phyloP scores from a whole-genome alignment of 495 filamentous ascomycete genomes.

The Trichoderma gamsii region DNA sequence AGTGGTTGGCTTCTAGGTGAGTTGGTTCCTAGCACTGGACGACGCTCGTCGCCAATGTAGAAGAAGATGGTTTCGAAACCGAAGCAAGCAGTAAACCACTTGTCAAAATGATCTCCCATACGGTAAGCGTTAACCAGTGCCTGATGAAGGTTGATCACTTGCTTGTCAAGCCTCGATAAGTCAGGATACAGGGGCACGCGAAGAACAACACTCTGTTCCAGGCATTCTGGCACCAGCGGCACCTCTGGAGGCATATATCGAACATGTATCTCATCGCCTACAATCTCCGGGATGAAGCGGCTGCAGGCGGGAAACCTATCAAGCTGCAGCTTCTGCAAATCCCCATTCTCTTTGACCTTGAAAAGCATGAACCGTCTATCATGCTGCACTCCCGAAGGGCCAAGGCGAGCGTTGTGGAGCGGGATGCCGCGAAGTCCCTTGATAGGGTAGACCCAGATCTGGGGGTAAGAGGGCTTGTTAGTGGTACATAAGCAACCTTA shows the following conservation, averaged over 20 bases:
- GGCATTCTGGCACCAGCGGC: constrained; percentile 21
- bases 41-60: constrained; percentile 58
- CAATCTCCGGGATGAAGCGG: constrained; percentile 59
- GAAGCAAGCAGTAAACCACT: constrained; percentile 69
- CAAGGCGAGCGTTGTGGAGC: constrained; percentile 50
- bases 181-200: constrained; percentile 57
- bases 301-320: constrained; percentile 56
- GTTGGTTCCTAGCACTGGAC: constrained; percentile 58
- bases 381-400: constrained; percentile 61
- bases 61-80: constrained; percentile 61
- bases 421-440: constrained; percentile 69
- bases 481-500: neutral
- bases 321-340: constrained; percentile 62
- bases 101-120: constrained; percentile 59
- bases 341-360: constrained; percentile 38
- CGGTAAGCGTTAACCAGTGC: constrained; percentile 60
- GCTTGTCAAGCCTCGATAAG: constrained; percentile 37
- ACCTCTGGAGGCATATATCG: constrained; percentile 42
- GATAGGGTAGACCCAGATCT: constrained; percentile 87
- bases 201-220: constrained; percentile 28
- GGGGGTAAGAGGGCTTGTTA: neutral
- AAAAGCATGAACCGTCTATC: constrained; percentile 79
- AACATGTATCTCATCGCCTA: constrained; percentile 41
- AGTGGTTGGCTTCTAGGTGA: constrained; percentile 27
- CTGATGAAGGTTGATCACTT: constrained; percentile 56